phyloP scores from a whole-genome alignment of 352 stramenopile species.

The Globisporangium okanoganense region DNA sequence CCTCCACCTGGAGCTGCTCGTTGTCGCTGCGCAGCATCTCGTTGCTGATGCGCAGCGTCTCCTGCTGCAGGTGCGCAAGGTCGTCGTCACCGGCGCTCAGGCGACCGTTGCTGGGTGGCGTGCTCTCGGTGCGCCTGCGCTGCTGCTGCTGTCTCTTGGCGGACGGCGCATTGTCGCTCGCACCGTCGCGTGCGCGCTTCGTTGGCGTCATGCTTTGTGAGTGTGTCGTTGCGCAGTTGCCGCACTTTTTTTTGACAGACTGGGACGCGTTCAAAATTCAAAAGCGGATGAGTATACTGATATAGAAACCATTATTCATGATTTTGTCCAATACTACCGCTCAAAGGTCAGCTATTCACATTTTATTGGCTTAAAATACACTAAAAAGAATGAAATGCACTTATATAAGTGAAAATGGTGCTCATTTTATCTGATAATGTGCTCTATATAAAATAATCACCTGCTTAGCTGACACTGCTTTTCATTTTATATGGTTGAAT shows the following conservation, averaged over 20 bases:
- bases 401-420: background rate
- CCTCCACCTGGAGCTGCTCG: conserved; percentile 21
- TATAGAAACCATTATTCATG: background rate
- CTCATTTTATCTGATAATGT: background rate
- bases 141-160: background rate
- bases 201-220: conserved; percentile 1
- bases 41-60: conserved; percentile 33
- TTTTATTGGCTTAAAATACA: background rate
- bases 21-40: conserved; percentile 39
- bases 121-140: background rate
- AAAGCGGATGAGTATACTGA: background rate
- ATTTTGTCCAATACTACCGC: background rate
- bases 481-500: background rate
- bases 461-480: background rate
- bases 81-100: background rate
- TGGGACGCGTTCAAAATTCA: conserved; percentile 1
- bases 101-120: background rate
- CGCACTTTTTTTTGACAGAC: background rate
- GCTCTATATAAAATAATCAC: background rate
- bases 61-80: conserved; percentile 11
- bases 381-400: background rate
- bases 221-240: background rate
- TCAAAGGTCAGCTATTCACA: background rate
- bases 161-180: background rate
- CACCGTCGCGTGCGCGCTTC: background rate